Evolutionary conservation across 352 stramenopile genomes (phyloP), one percentile per base, ranked within the genome.

Genomic region (Phytopythium sindhum): DNA sequence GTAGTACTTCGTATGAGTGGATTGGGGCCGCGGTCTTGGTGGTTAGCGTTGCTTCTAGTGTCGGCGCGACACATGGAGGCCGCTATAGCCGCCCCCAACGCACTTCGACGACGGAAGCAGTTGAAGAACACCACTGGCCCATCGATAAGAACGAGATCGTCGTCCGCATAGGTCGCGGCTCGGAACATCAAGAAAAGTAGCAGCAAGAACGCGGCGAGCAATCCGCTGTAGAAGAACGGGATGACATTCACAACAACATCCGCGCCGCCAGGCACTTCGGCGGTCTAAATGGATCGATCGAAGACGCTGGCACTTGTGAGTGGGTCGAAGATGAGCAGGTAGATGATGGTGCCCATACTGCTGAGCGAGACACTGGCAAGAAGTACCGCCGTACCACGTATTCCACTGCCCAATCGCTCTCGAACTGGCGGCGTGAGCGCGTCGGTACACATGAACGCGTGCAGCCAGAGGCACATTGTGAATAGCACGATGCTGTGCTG

Each of bases 311-410:
- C 28, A 12, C 24, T 55, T 55, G 48, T 23, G 9, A 35, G 3
- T n/a, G 48, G 48, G 21, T 55, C 48, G 48, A 55, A 55, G 28
- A 55, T 55, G 48, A 55, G 48, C 48, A 55, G 14, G 28, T 55
- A 55, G 24, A 55, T 28, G 28, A 55, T 35, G 6, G 28, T 7
- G 28, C 9, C 10, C 48, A 17, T 35, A 14, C 48, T 37, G 48
- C 48, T 10, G 15, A 55, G 15, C 17, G 48, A 31, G 23, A 55
- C 10, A 24, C 35, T 19, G 28, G 48, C 48, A n/a, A 55, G 23
- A 15, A 31, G 2, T 12, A 31, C 48, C 11, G 48, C 24, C 11
- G 15, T 35, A 12, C 17, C 48, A 21, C 28, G 48, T 15, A 55
- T 55, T 7, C 0, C 7, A 35, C 35, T 23, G 14, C 48, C 24